Evolutionary conservation across 2,329 filamentous ascomycete genomes (phyloP), one percentile per base, ranked within the genome.

Genomic region (Pestalotiopsis sp.): DNA sequence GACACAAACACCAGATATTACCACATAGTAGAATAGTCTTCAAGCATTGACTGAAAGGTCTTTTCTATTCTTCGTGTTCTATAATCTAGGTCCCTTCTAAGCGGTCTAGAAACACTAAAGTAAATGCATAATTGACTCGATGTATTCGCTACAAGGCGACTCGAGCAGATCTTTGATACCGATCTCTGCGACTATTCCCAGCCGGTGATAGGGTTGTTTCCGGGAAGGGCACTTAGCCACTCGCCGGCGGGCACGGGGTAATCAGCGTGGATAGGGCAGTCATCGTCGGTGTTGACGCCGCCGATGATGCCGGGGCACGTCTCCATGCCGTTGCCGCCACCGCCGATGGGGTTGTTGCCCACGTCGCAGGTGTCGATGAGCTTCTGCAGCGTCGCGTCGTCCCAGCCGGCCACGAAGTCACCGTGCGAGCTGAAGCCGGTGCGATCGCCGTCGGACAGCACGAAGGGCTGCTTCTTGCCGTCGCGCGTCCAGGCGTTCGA

Each of bases 371-470:
- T 87, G 76, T 92, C 85, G 73, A 93, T 89, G 72, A 92, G 91
- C 69, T 86, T 83, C 79, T 92, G 89, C 65, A 93, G 88, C 62
- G 86, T 84, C 36, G 82, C 78, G 69, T 87, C 84, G 72, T 94
- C 88, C 92, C 92, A 94, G 20, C 88, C 92, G 71, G 92, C 89
- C 72, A 92, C 80, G 81, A 94, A 94, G 79, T 94, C 92, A 62
- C 85, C 91, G 79, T 94, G 92, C 70, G 86, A 86, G 74, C 88
- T 88, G 81, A 88, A 93, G 67, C 92, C 92, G 9, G 92, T 92
- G 20, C 85, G 82, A 68, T 94, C 91, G 58, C 91, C 91, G 75
- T 90, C 90, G 72, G 91, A 83, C 56, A 92, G 87, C 66, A 93
- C 89, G 74, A 93, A 93, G 13, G 90, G 90, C 80, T 89, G 87